Percentiles rank a stretch among this genome's conserved stretches.
phyloP scores from a whole-genome alignment of 768 basidiomycete genomes.

The Russula griseocarnosa region DNA sequence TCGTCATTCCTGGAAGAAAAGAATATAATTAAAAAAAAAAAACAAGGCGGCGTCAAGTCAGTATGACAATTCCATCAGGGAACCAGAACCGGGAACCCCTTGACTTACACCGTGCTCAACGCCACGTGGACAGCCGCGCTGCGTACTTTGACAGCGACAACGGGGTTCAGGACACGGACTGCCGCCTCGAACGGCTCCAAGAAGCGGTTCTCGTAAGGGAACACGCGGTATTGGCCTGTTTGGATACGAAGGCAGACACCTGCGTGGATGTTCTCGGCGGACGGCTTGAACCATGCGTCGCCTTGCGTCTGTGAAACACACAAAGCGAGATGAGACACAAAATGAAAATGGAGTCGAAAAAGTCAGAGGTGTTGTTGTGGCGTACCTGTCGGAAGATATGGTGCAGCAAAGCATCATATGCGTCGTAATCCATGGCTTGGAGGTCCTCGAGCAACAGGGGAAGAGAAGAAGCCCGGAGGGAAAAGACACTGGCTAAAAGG shows the following conservation, averaged over 20 bases:
- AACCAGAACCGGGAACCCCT: constrained; percentile 34
- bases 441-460: not conserved
- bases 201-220: constrained; percentile 81
- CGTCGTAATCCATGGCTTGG: constrained; percentile 68
- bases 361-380: constrained; percentile 26
- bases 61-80: not conserved
- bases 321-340: constrained; percentile 29
- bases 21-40: not conserved
- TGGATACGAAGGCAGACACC: constrained; percentile 74
- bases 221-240: constrained; percentile 68
- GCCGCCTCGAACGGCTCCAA: constrained; percentile 82
- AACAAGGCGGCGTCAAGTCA: not conserved
- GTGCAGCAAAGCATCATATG: constrained; percentile 74
- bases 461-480: not conserved
- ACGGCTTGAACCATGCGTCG: constrained; percentile 83
- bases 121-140: constrained; percentile 80
- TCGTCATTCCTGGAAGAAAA: constrained; percentile 49
- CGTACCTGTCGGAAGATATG: constrained; percentile 70
- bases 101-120: constrained; percentile 54
- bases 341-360: not conserved
- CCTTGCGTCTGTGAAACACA: constrained; percentile 63
- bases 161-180: constrained; percentile 69
- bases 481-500: constrained; percentile 23
- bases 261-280: constrained; percentile 74
- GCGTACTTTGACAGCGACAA: constrained; percentile 78